Evolutionary conservation across 2,329 filamentous ascomycete species (phyloP), one percentile per base, ranked within the genome.

Genomic region (Amphichorda felina): DNA sequence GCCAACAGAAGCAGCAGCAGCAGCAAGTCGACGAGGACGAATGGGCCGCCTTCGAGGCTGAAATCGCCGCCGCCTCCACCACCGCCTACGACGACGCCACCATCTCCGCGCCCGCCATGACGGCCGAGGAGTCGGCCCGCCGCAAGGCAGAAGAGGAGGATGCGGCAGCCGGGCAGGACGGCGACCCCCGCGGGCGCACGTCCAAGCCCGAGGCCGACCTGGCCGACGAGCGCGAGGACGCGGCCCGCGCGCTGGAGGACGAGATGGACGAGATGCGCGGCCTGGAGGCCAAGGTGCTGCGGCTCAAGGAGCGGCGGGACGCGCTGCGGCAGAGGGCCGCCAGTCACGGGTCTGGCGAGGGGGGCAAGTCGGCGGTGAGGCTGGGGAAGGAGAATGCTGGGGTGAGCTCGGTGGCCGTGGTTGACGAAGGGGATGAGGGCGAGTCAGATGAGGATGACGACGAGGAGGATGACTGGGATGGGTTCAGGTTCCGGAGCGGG

Each of bases 11-110:
- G 45, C 29, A 39, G 43, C 14, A 43, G 15, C 30, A 31, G 14
- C 15, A 19, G 5, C 15, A 30, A 7, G 60, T 66, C 8, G 76
- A 88, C 51, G 84, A 94, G 49, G 75, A 79, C 36, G 83, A 91
- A 56, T 91, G 83, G 82, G 81, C 83, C 2, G 83, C 84, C 8
- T 93, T 94, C 51, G 81, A 94, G 53, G 82, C 82, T 3, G 84
- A 94, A 36, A 77, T 94, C 37, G 80, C 76, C 14, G 59, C 61
- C 21, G 51, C 62, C 17, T 45, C 53, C 19, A 57, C 56, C 41
- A 56, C 56, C 41, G 47, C 53, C 16, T 50, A 56, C 29, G 66
- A 70, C 39, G 66, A 70, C 37, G 76, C 73, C 6, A 72, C 76
- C 3, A 84, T 86, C 43, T 77, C 71, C 2, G 81, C 80, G 0